A percentile compares a stretch with the other conserved stretches of the same genome.
Evolutionary conservation across 495 filamentous ascomycete genomes (phyloP).

Genomic region (Podospora fimiseda): DNA sequence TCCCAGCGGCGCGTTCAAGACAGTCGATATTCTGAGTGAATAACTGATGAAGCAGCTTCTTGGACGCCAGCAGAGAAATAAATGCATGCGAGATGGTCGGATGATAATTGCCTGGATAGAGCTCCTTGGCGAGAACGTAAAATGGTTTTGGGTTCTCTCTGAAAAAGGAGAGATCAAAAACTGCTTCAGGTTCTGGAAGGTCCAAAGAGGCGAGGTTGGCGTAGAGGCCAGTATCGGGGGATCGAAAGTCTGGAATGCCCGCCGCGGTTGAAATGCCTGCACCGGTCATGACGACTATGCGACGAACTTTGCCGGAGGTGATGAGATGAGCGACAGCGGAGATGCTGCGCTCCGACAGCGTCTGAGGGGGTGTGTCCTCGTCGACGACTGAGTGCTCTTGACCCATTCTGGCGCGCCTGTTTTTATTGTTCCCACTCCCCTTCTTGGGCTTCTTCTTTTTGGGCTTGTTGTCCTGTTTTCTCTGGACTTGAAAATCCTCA

Average conservation of each 20-base stretch:
- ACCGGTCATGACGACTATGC: conserved; percentile 75
- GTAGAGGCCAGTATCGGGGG: conserved; percentile 69
- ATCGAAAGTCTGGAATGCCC: conserved; percentile 69
- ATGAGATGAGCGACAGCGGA: conserved; percentile 71
- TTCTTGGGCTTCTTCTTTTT: conserved; percentile 23
- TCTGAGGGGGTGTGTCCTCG: conserved; percentile 56
- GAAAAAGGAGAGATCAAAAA: conserved; percentile 89
- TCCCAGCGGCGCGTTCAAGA: conserved; percentile 80
- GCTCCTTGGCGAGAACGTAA: conserved; percentile 81
- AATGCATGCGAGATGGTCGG: conserved; percentile 88
- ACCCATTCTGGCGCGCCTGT: conserved; percentile 31
- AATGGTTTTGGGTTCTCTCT: conserved; percentile 77
- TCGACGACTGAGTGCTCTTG: conserved; percentile 49
- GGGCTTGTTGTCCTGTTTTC: background rate
- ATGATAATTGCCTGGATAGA: conserved; percentile 85
- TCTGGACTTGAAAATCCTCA: conserved; percentile 20
- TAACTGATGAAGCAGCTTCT: conserved; percentile 70
- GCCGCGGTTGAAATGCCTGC: conserved; percentile 57
- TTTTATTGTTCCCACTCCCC: conserved; percentile 18
- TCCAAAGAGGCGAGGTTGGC: conserved; percentile 79
- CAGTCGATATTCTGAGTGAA: conserved; percentile 99
- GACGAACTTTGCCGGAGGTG: conserved; percentile 54
- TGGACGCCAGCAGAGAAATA: conserved; percentile 63
- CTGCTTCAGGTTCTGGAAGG: conserved; percentile 68
- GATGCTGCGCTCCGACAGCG: conserved; percentile 60